A percentile compares a stretch with the other conserved stretches of the same genome.
Evolutionary conservation across 768 basidiomycete genomes (phyloP).

Genomic region (Cytidiella melzeri): DNA sequence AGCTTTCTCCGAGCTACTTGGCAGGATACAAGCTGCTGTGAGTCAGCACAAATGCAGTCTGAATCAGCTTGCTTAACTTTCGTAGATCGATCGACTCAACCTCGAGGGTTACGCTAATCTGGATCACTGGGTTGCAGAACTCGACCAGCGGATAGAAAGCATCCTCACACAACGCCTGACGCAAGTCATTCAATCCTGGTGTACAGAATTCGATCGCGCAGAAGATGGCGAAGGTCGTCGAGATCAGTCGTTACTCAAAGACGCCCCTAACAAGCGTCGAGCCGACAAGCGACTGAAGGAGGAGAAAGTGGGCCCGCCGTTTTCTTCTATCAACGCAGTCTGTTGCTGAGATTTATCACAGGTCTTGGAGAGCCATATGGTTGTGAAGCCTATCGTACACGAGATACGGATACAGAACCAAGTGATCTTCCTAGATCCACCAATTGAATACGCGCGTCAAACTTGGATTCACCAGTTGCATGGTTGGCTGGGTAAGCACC

Average conservation of each 20-base stretch:
- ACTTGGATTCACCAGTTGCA: slow-evolving; percentile 89
- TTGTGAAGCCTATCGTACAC: slow-evolving; percentile 82
- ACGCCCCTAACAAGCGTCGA: slow-evolving; percentile 58
- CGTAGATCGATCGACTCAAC: slow-evolving; percentile 87
- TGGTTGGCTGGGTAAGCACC: slow-evolving; percentile 68
- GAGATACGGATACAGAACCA: slow-evolving; percentile 98
- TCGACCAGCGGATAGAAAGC: slow-evolving; percentile 71
- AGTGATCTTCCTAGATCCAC: slow-evolving; percentile 97
- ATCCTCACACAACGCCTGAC: slow-evolving; percentile 71
- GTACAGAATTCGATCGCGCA: slow-evolving; percentile 71
- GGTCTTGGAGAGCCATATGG: slow-evolving; percentile 70
- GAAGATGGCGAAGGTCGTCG: slow-evolving; percentile 64
- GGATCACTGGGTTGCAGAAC: slow-evolving; percentile 50
- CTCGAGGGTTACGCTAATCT: slow-evolving; percentile 86
- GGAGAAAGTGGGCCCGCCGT: slow-evolving; percentile 54
- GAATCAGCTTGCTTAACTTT: not conserved
- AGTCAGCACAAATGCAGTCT: slow-evolving; percentile 22
- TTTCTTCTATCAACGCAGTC: not conserved
- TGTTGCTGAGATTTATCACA: slow-evolving; percentile 20
- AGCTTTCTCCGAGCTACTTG: slow-evolving; percentile 73
- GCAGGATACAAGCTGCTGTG: slow-evolving; percentile 80
- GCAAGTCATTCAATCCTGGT: slow-evolving; percentile 83
- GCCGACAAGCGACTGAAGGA: slow-evolving; percentile 68
- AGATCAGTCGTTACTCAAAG: slow-evolving; percentile 44
- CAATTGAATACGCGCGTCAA: slow-evolving; percentile 89